Evolutionary conservation across 352 stramenopile species (phyloP).

Genomic region (Pythium scleroteichum): DNA sequence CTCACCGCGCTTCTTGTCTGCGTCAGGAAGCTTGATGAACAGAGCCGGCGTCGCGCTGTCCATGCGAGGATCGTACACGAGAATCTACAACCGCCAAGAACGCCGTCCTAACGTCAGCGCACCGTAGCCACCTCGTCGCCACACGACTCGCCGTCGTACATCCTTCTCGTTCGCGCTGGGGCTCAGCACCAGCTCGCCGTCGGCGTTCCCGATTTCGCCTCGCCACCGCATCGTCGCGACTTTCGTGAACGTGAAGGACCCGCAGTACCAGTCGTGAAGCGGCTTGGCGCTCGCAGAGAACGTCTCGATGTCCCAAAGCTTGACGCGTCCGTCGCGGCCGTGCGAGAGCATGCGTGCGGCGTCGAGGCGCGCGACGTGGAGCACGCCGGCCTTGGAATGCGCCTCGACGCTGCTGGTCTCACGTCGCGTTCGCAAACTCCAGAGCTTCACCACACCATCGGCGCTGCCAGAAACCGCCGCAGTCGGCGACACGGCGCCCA

Average conservation of each 20-base stretch:
- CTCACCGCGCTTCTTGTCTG: slow-evolving; percentile 24
- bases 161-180: slow-evolving; percentile 29
- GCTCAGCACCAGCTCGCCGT: slow-evolving; percentile 18
- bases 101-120: too few relatives aligned
- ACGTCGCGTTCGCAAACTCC: slow-evolving; percentile 63
- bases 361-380: slow-evolving; percentile 37
- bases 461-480: slow-evolving; percentile 51
- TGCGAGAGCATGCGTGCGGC: slow-evolving; percentile 55
- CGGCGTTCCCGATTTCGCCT: neutral
- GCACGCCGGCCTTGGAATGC: slow-evolving; percentile 79
- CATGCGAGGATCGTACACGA: slow-evolving; percentile 27
- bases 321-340: slow-evolving; percentile 70
- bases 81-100: too few relatives aligned
- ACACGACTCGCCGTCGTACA: slow-evolving; percentile 11
- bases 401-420: slow-evolving; percentile 37
- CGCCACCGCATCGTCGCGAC: slow-evolving; percentile 26
- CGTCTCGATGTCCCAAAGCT: slow-evolving; percentile 45
- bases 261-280: slow-evolving; percentile 25
- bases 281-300: slow-evolving; percentile 9
- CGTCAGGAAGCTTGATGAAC: slow-evolving; percentile 13
- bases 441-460: slow-evolving; percentile 73
- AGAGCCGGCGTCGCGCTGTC: slow-evolving; percentile 18
- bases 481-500: slow-evolving; percentile 45
- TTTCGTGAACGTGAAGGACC: slow-evolving; percentile 42
- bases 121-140: too few relatives aligned